These are phyloP conservation scores for Gossypium schwendimanii DNA, from an alignment of 441 rosid species.

Conservation along the genomic window DNA sequence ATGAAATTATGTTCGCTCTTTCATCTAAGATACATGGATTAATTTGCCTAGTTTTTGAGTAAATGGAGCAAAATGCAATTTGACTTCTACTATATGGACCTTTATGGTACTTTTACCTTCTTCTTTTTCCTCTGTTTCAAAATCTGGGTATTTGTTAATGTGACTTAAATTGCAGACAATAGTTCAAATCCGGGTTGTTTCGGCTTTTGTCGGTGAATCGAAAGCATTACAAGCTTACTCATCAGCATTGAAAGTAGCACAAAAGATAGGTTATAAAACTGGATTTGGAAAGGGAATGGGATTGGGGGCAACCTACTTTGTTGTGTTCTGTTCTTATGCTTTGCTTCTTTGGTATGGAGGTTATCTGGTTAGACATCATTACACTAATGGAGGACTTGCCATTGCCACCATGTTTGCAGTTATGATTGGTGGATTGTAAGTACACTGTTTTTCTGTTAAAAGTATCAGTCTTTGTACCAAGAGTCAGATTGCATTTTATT, in stretches of 20 bases:
- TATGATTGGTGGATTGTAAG: slow-evolving; percentile 98
- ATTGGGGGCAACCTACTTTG: slow-evolving; percentile 92
- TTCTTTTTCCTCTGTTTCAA: slow-evolving; percentile 15
- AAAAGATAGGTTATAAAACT: slow-evolving; percentile 75
- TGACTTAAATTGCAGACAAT: slow-evolving; percentile 56
- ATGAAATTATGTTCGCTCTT: no score
- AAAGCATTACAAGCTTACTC: slow-evolving; percentile 82
- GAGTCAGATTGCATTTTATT: no score
- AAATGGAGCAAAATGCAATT: no score
- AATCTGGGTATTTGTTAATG: slow-evolving; percentile 28
- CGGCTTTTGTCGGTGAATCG: slow-evolving; percentile 90
- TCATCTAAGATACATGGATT: no score
- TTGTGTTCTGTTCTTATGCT: slow-evolving; percentile 92
- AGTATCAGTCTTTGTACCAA: no score
- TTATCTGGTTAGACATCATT: slow-evolving; percentile 84
- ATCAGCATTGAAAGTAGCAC: slow-evolving; percentile 67
- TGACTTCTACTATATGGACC: slow-evolving; percentile 5
- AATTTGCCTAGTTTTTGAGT: no score
- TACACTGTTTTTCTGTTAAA: slow-evolving; percentile 2
- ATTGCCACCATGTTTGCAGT: slow-evolving; percentile 97
- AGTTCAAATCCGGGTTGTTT: slow-evolving; percentile 86
- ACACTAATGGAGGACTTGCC: slow-evolving; percentile 96
- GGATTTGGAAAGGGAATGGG: slow-evolving; percentile 97
- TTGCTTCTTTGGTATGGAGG: slow-evolving; percentile 99
- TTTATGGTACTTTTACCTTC: no score